Base-by-base conservation (phyloP, 2,329 filamentous ascomycete species). In the Monosporascus sp. region DNA sequence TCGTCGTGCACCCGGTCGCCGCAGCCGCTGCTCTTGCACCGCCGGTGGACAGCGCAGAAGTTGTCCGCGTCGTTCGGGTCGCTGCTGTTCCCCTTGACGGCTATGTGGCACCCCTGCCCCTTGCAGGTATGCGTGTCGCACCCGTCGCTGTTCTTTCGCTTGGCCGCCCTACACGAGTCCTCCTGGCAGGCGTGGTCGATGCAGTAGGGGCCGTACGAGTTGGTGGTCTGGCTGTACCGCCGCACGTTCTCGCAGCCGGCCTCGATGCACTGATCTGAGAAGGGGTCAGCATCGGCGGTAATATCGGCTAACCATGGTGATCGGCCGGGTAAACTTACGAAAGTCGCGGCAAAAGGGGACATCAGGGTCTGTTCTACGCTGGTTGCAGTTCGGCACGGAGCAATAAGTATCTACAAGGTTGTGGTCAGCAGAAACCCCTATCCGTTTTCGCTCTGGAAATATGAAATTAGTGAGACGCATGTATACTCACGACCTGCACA, bases 1-100 rank as follows among this genome's bases (percentile, higher is more conserved):
- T 68, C n/a, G 60, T 71, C 51, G 57, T 70, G 55, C 62, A 66
- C 57, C 63, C 69, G 54, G 31, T 59, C 15, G 1, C 44, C 28
- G 50, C 61, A 63, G 17, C 51, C 51, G 9, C n/a, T 24, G 7
- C 49, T 55, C 14, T 58, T 44, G 57, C 63, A 64, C 20, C 49
- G 22, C 43, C 52, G 54, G 58, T 64, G 61, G 9, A 43, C 52
- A 11, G 50, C 48, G 54, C 60, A 64, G 52, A 52, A 61, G 26
- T 54, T 51, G 17, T 55, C 49, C 22, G 37, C 41, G 35, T 17
- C 17, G 7, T 37, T 46, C 5, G 22, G 37, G 11, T 50, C 47
- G 28, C 53, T 51, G 18, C 22, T 24, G 17, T 46, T 46, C 3
- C 55, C 53, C n/a, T 55, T 44, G 2, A 61, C 56, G 49, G 49